These are phyloP conservation scores for Salix purpurea DNA, from an alignment of 345 rosid genomes.

Conservation along the genomic window DNA sequence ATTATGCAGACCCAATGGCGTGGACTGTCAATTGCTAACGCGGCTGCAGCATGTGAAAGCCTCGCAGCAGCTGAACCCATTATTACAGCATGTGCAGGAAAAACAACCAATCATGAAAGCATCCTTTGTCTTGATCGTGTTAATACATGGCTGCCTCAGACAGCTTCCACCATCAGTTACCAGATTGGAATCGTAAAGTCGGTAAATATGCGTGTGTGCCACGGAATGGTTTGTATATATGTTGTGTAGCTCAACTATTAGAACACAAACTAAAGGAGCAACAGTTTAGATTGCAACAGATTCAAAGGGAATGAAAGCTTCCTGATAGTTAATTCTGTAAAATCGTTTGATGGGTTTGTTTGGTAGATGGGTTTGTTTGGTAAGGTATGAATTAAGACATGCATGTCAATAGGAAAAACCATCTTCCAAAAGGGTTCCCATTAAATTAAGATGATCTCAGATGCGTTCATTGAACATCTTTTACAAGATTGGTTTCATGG, in stretches of 20 bases:
- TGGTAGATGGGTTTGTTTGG: not conserved
- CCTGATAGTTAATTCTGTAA: not conserved
- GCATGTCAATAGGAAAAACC: not conserved
- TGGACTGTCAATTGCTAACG: not conserved
- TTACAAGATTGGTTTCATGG: too few species aligned
- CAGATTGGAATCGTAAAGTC: not conserved
- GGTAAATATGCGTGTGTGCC: slow-evolving; percentile 12
- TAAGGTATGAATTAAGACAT: not conserved
- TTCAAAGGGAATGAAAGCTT: not conserved
- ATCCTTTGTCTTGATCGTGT: not conserved
- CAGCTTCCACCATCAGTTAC: not conserved
- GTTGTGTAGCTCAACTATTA: not conserved
- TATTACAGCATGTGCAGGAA: not conserved
- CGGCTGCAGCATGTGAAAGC: not conserved
- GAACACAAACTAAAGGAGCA: not conserved
- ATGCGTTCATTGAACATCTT: not conserved
- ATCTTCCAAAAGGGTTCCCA: not conserved
- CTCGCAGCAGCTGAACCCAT: not conserved
- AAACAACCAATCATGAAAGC: not conserved
- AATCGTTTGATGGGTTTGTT: not conserved
- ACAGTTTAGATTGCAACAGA: slow-evolving; percentile 10
- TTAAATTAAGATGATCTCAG: not conserved
- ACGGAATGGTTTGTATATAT: not conserved
- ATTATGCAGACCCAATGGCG: not conserved
- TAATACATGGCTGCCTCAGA: not conserved